Evolutionary conservation across 2,329 filamentous ascomycete genomes (phyloP), one percentile per base, ranked within the genome.

Genomic region (Ophiostoma tasmaniense): DNA sequence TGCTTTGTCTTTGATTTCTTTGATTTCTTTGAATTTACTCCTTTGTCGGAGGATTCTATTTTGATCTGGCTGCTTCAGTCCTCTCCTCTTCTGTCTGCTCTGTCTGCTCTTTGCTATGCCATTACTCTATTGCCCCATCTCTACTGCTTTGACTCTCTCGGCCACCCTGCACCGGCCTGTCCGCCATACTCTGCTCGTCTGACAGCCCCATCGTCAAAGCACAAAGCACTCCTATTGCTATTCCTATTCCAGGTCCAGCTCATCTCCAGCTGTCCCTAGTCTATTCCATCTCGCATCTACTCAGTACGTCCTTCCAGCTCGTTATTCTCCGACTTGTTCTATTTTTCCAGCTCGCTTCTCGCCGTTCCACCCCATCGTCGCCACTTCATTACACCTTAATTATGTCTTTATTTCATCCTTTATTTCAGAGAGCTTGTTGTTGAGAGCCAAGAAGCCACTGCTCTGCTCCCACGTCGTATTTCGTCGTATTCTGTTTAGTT

Each of bases 251-350:
- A 59, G 22, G 5, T 4, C 52, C n/a, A 25, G n/a, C 22, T 28
- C 52, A 59, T 59, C 50, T 55, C 50, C 20, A 55, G 22, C 22
- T 22, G 22, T 20, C 39, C 33, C 33, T 33, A 8, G 5, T 8
- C 33, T 33, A 33, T 33, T 8, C 33, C 33, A 33, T 33, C 37
- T 39, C 37, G 37, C 42, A 45, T 59, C 20, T 55, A 22, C 13
- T 28, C 13, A 28, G n/a, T n/a, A n/a, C n/a, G 6, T 25, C 35
- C 25, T 37, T 55, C 50, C 50, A 55, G 50, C 50, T 55, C 22
- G 22, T 55, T 55, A 62, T 62, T 62, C 59, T 33, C 59, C 59
- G 59, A 37, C 59, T 33, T 62, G 59, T 62, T 62, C 30, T 35
- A 35, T 62, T 62, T 62, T 30, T 55, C 50, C 22, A 25, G 50